Evolutionary conservation across 257 asterid genomes (phyloP), one percentile per base, ranked within the genome.

Genomic region (Solanum pimpinellifolium): DNA sequence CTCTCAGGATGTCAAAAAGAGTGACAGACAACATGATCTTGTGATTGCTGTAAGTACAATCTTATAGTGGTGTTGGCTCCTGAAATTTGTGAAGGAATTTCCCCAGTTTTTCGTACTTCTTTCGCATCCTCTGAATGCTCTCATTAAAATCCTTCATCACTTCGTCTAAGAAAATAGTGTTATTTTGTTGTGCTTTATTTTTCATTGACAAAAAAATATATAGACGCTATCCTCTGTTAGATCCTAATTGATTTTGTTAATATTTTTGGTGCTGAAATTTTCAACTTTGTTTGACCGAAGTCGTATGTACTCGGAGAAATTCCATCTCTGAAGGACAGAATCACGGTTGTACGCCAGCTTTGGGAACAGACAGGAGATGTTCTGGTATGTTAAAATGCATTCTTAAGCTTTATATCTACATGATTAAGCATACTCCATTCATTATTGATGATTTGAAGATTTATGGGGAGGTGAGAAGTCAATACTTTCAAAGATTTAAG

Each of bases 261-360:
- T 25, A 25, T 25, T 25, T 25, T 25, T 25, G 65, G 14, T 46
- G 25, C 77, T 74, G 68, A 35, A 76, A 35, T 35, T 87, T 85
- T 89, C 69, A 86, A 76, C 11, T 91, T 83, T 82, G 31, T 60
- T 93, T 59, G 84, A 89, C 86, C 84, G 89, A 90, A 97, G 99
- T 97, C 99, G 23, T 94, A 97, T 47, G 99, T 97, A 90, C 98
- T 95, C 70, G 98, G 99, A 46, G 99, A 97, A 93, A 91, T 97
- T 90, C 98, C 99, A 77, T 97, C 99, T 42, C 72, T 94, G 31
- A 89, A 94, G 92, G 99, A 94, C 94, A 94, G 98, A 91, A 95
- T 95, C 88, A 93, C 98, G 42, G 93, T 94, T 35, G 97, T 94
- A 85, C 99, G 98, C 88, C 98, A 94, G 88, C 98, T 97, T 69